Evolutionary conservation across 1,284 basidiomycete species (phyloP), one percentile per base, ranked within the genome.

Genomic region (Tilletia indica): DNA sequence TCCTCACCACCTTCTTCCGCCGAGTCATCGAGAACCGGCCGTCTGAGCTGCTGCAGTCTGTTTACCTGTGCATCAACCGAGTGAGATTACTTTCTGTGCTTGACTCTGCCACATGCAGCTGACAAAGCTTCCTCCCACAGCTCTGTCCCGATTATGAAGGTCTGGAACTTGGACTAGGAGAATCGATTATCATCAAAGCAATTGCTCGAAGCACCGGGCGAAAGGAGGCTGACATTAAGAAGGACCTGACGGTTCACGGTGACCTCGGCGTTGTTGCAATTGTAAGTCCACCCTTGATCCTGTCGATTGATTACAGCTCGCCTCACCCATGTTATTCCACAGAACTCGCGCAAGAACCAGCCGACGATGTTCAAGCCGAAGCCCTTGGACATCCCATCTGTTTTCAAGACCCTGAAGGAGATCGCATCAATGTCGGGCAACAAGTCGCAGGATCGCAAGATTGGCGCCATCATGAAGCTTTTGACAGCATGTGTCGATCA

Each of bases 21-120:
- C 89, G 95, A 12, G 94, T 99, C 56, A 95, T 98, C 68, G 89
- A 91, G 82, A 88, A 92, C 47, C 92, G 93, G 74, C 89, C 77
- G 89, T 87, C 89, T 69, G 90, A 89, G 68, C 88, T 99, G 38
- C 87, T 98, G 14, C 92, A 94, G 80, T 89, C 91, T 0, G 91
- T 99, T 2, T 99, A 99, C 82, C 89, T 99, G 2, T 99, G 96
- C 83, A 97, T 99, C 85, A 99, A 99, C 83, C 87, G 95, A 73
- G 94, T 96, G 83, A 67, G 89, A 86, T 42, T 34, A 25, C 48
- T 42, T 48, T 58, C 48, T 11, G 4, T 34, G 12, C 8, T 48
- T 16, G 16, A n/a, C 8, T 21, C 11, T 4, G 48, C 31, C 21
- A 2, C 31, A n/a, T 39, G 9, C 9, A 5, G n/a, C 54, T 45